Evolutionary conservation across 139 green algal genomes (phyloP), one percentile per base, ranked within the genome.

Genomic region (Medakamo hakoo): DNA sequence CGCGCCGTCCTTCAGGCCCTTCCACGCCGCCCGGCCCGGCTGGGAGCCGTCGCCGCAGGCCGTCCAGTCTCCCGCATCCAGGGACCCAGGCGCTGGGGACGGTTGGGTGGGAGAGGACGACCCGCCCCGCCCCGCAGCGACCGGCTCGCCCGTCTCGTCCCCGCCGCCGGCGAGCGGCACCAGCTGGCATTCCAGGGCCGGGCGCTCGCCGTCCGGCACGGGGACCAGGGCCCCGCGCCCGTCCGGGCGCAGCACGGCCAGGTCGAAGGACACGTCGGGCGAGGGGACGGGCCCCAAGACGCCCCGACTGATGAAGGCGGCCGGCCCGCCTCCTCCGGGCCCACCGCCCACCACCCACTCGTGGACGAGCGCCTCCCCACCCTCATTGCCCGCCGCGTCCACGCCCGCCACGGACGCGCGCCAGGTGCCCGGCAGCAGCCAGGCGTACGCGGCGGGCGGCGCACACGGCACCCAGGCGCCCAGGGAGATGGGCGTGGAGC

Each of bases 341-440:
- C 59, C 23, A 16, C 56, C 57, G 21, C 48, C 49, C 21, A 78
- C 66, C 19, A 3, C 30, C 62, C 66, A 74, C 40, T 52, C 40
- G 27, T 30, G n/a, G 21, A 48, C 22, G 4, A 27, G 19, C 28
- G 30, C 32, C 0, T 56, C 24, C 26, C 24, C 19, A 26, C 56
- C 67, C 9, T 27, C 26, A 52, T 78, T 78, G 29, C 67, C 63
- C 4, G 66, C 71, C 2, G 57, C 30, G 30, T 77, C 71, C 1
- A 20, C 32, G 20, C 26, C 71, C 26, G 63, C 30, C 5, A 77
- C 63, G 5, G 19, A 4, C 24, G 72, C 49, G 19, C 4, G 28
- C 67, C 67, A 77, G 5, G 57, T 1, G 9, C 63, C 72, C 4
- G 72, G 72, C 40, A 74, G 67, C 30, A 78, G 52, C 72, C 72